phyloP scores from a whole-genome alignment of 164 flowering plant species.

The Hamamelis virginiana region DNA sequence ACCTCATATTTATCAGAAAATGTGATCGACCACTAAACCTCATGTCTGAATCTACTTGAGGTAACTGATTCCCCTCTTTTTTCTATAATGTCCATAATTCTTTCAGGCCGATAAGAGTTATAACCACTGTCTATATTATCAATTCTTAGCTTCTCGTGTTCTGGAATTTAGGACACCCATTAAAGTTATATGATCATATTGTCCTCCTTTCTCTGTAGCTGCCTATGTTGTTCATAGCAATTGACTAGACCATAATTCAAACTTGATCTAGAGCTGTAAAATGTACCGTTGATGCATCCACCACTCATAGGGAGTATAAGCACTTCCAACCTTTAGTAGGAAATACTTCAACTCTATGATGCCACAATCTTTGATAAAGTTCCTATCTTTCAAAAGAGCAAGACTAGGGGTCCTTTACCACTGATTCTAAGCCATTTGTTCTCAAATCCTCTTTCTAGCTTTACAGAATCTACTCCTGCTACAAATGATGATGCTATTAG shows the following conservation, averaged over 20 bases:
- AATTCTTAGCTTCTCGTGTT: too few relatives aligned
- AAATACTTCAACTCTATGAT: neutral
- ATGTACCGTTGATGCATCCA: neutral
- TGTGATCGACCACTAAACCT: too few relatives aligned
- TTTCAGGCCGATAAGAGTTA: too few relatives aligned
- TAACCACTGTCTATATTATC: too few relatives aligned
- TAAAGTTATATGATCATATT: too few relatives aligned
- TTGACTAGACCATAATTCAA: neutral
- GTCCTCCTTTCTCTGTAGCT: neutral
- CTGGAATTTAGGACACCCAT: too few relatives aligned
- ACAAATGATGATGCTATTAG: neutral
- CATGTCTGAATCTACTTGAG: too few relatives aligned
- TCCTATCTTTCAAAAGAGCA: neutral
- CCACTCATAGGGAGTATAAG: neutral
- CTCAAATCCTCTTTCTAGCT: neutral
- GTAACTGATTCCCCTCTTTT: too few relatives aligned
- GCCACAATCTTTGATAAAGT: neutral
- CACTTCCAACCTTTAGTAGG: neutral
- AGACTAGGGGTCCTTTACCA: neutral
- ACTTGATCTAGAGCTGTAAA: neutral
- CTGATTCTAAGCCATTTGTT: neutral
- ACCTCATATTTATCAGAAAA: too few relatives aligned
- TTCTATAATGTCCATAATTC: too few relatives aligned
- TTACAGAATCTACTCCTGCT: neutral
- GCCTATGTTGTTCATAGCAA: neutral